These are phyloP conservation scores for Aquilaria malaccensis DNA, from an alignment of 345 rosid genomes.

Conservation along the genomic window DNA sequence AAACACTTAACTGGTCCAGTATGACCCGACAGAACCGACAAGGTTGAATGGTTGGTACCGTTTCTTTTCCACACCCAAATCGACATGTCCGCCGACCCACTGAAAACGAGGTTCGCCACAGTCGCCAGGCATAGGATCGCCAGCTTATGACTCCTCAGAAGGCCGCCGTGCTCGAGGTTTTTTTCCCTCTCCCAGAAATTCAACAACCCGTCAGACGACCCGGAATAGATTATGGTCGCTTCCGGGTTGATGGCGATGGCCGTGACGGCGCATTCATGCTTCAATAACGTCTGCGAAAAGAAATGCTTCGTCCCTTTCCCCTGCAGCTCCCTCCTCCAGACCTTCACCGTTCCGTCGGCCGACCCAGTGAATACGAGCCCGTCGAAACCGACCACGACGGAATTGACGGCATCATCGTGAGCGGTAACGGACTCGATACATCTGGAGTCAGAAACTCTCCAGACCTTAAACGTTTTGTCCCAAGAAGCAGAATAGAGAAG, in stretches of 20 bases:
- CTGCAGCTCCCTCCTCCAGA: constrained; percentile 83
- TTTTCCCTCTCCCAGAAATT: constrained; percentile 68
- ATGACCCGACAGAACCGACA: constrained; percentile 67
- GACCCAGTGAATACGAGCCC: constrained; percentile 85
- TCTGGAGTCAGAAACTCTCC: constrained; percentile 62
- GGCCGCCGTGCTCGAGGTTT: constrained; percentile 52
- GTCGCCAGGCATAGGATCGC: constrained; percentile 66
- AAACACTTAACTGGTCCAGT: constrained; percentile 87
- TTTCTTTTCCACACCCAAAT: constrained; percentile 76
- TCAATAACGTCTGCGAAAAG: constrained; percentile 66
- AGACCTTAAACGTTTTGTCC: constrained; percentile 87
- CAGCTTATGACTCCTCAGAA: constrained; percentile 67
- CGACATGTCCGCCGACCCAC: constrained; percentile 83
- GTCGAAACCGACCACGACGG: constrained; percentile 62
- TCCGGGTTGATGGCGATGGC: constrained; percentile 52
- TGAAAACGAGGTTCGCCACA: constrained; percentile 62
- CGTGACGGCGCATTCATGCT: constrained; percentile 83
- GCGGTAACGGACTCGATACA: constrained; percentile 71
- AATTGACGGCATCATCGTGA: constrained; percentile 81
- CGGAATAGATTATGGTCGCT: constrained; percentile 56
- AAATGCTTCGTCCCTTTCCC: constrained; percentile 84
- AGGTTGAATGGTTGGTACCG: constrained; percentile 42
- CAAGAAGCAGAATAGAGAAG: constrained; percentile 74
- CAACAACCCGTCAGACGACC: constrained; percentile 82
- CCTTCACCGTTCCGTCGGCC: constrained; percentile 79